These are phyloP conservation scores for Nannochloropsis gaditana DNA, from an alignment of 108 stramenopile species.

Conservation along the genomic window DNA sequence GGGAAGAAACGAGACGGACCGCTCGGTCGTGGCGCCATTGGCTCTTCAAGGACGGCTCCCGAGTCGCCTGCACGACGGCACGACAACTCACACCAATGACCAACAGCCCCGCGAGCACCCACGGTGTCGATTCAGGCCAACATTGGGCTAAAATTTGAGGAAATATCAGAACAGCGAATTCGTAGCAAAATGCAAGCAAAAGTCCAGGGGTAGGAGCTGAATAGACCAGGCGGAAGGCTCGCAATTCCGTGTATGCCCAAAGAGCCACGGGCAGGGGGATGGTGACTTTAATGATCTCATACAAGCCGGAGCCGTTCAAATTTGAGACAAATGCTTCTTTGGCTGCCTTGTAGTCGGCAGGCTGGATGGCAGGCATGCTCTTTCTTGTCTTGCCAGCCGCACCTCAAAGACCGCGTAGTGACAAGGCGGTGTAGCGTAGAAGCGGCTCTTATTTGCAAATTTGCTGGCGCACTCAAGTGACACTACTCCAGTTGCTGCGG, in stretches of 20 bases:
- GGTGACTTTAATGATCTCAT: slow-evolving; percentile 12
- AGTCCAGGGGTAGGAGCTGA: neutral
- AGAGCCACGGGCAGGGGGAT: neutral
- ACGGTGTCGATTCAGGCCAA: neutral
- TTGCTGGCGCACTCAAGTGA: too few species aligned
- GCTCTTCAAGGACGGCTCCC: slow-evolving; percentile 16
- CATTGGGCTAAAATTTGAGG: slow-evolving; percentile 9
- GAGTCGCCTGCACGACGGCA: neutral
- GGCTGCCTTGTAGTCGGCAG: slow-evolving; percentile 25
- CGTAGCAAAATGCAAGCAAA: slow-evolving; percentile 3
- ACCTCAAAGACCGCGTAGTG: too few species aligned
- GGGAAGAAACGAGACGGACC: neutral
- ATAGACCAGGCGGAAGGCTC: slow-evolving; percentile 7
- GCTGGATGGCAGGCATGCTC: neutral
- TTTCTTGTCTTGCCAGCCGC: neutral
- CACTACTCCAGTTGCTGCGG: too few species aligned
- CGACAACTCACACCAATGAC: neutral
- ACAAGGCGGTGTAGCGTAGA: too few species aligned
- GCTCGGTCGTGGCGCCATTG: slow-evolving; percentile 17
- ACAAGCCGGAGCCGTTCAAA: slow-evolving; percentile 32
- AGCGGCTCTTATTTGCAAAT: too few species aligned
- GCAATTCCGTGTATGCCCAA: neutral
- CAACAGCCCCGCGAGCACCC: neutral
- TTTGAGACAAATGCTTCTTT: slow-evolving; percentile 36
- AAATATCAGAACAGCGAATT: neutral